phyloP scores from a whole-genome alignment of 1,284 basidiomycete species.

The Coniferiporia sulphurascens region DNA sequence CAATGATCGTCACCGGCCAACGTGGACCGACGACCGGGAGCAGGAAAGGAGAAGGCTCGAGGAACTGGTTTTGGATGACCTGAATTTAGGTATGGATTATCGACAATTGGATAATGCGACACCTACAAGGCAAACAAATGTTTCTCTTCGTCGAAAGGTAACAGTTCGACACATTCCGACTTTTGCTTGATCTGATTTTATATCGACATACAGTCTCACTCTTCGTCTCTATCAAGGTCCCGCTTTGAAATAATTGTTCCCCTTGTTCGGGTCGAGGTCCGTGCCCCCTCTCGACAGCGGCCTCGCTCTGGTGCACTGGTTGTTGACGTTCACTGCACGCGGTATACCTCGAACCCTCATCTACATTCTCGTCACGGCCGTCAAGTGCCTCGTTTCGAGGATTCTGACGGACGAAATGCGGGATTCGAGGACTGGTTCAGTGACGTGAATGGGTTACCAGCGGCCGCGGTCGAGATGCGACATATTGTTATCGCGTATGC shows the following conservation, averaged over 20 bases:
- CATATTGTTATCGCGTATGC: slow-evolving; percentile 16
- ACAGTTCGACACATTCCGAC: not conserved
- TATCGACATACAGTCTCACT: not conserved
- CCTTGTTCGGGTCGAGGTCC: slow-evolving; percentile 25
- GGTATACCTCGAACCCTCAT: slow-evolving; percentile 2
- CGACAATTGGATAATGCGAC: slow-evolving; percentile 4
- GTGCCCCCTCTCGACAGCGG: slow-evolving; percentile 19
- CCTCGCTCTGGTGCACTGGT: slow-evolving; percentile 26
- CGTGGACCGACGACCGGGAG: not conserved
- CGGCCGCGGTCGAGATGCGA: slow-evolving; percentile 4
- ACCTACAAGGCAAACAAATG: not conserved
- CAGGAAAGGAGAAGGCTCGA: slow-evolving; percentile 33
- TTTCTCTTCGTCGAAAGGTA: not conserved
- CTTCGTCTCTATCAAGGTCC: not conserved
- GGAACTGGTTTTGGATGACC: slow-evolving; percentile 48
- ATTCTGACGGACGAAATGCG: not conserved
- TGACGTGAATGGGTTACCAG: not conserved
- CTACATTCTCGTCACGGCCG: not conserved
- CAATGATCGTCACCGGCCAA: not conserved
- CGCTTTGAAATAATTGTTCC: slow-evolving; percentile 14
- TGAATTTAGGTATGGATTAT: slow-evolving; percentile 48
- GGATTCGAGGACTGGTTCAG: slow-evolving; percentile 15
- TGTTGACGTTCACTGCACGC: slow-evolving; percentile 24
- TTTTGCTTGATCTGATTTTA: not conserved
- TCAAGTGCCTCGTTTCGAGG: not conserved